Evolutionary conservation across 139 green algal genomes (phyloP).

Genomic region (Zygnema circumcarinatum): DNA sequence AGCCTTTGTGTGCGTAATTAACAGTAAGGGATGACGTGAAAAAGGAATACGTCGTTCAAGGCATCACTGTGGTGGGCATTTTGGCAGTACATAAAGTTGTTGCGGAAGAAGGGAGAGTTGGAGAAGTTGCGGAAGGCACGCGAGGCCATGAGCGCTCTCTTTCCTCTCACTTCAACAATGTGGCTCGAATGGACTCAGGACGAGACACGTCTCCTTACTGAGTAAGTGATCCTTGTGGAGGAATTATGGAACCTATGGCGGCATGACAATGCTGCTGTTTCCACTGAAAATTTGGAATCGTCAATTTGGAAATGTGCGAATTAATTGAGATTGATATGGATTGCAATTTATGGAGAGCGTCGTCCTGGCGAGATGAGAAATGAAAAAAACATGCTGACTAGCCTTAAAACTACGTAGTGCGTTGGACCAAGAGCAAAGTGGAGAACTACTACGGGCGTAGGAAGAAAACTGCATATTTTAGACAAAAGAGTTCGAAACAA

Average conservation of each 20-base stretch:
- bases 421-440: too few species aligned
- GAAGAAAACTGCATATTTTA: too few species aligned
- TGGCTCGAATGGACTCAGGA: slow-evolving; percentile 57
- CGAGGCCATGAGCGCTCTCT: slow-evolving; percentile 48
- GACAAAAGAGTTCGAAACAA: too few species aligned
- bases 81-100: slow-evolving; percentile 30
- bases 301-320: neutral
- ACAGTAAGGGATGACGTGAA: neutral
- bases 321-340: neutral
- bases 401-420: too few species aligned
- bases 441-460: too few species aligned
- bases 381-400: too few species aligned
- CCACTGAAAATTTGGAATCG: neutral
- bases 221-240: slow-evolving; percentile 3
- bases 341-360: neutral
- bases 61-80: neutral
- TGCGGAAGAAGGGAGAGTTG: slow-evolving; percentile 30
- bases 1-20: neutral
- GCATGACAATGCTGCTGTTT: neutral
- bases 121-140: slow-evolving; percentile 35
- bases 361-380: too few species aligned
- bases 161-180: slow-evolving; percentile 51
- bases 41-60: neutral
- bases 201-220: slow-evolving; percentile 33
- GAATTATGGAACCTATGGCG: neutral